Conservation (phyloP, 75 land plant genomes). For the Azolla pinnata region DNA sequence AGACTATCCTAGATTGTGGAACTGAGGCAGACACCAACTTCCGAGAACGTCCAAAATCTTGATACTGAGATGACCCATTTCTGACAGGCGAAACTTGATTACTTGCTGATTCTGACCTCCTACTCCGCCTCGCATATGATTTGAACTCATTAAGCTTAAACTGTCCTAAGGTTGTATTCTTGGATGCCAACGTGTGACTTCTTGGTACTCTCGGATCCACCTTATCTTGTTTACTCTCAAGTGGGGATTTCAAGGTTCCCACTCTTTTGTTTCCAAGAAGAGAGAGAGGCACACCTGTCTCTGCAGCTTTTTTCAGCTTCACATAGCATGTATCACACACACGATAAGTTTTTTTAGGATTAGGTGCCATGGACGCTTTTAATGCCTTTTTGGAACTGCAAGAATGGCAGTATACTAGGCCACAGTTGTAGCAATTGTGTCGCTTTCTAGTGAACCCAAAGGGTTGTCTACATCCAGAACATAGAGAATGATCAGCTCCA, state of each 20-base stretch:
- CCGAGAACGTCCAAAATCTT: slow-evolving; percentile 25
- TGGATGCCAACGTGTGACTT: slow-evolving; percentile 34
- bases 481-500: slow-evolving; percentile 67
- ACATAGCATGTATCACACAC: slow-evolving; percentile 72
- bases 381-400: slow-evolving; percentile 68
- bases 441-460: slow-evolving; percentile 83
- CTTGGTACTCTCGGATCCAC: slow-evolving; percentile 33
- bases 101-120: slow-evolving; percentile 55
- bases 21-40: slow-evolving; percentile 49
- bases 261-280: slow-evolving; percentile 30
- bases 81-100: slow-evolving; percentile 46
- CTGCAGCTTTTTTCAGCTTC: slow-evolving; percentile 48
- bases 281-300: slow-evolving; percentile 24
- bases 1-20: slow-evolving; percentile 50
- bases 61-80: slow-evolving; percentile 40
- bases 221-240: slow-evolving; percentile 44
- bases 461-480: slow-evolving; percentile 68
- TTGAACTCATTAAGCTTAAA: slow-evolving; percentile 47
- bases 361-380: slow-evolving; percentile 78
- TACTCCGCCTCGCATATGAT: slow-evolving; percentile 40
- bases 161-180: slow-evolving; percentile 51
- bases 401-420: slow-evolving; percentile 75
- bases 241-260: slow-evolving; percentile 26
- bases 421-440: slow-evolving; percentile 94
- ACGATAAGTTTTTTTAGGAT: slow-evolving; percentile 63